phyloP scores from a whole-genome alignment of 495 filamentous ascomycete species.

The Neurospora discreta region DNA sequence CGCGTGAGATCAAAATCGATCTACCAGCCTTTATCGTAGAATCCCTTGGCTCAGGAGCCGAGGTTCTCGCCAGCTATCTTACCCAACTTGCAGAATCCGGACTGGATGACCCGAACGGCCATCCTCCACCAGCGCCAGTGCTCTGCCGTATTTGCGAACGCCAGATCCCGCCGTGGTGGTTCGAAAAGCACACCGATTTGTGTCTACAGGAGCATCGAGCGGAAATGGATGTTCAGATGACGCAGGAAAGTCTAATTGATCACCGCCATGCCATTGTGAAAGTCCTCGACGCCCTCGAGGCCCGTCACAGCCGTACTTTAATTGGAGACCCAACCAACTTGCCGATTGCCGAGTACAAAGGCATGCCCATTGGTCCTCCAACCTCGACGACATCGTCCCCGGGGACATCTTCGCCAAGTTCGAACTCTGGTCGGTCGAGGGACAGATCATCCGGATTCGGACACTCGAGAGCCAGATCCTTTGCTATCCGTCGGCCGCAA shows the following conservation, averaged over 20 bases:
- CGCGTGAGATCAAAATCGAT: slow-evolving; percentile 88
- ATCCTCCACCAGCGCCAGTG: slow-evolving; percentile 79
- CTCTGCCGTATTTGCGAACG: slow-evolving; percentile 96
- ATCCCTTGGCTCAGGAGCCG: slow-evolving; percentile 84
- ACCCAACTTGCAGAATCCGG: slow-evolving; percentile 81
- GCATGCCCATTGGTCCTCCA: slow-evolving; percentile 71
- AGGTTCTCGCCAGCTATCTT: slow-evolving; percentile 87
- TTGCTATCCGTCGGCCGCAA: slow-evolving; percentile 79
- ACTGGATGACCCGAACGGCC: slow-evolving; percentile 64
- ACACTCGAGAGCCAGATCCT: slow-evolving; percentile 63
- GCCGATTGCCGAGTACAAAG: slow-evolving; percentile 78
- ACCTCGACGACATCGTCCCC: slow-evolving; percentile 50
- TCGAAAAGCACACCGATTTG: slow-evolving; percentile 95
- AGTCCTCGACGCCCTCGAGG: slow-evolving; percentile 83
- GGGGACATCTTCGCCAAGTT: slow-evolving; percentile 46
- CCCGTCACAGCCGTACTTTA: slow-evolving; percentile 56
- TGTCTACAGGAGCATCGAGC: slow-evolving; percentile 93
- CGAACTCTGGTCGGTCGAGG: slow-evolving; percentile 60
- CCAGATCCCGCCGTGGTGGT: slow-evolving; percentile 99
- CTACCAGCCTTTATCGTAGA: slow-evolving; percentile 86
- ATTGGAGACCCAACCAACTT: slow-evolving; percentile 45
- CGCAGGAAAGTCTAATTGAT: slow-evolving; percentile 85
- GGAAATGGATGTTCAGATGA: slow-evolving; percentile 93
- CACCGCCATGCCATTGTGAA: slow-evolving; percentile 94
- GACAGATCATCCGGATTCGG: slow-evolving; percentile 67